Evolutionary conservation across 257 asterid genomes (phyloP), one percentile per base, ranked within the genome.

Genomic region (Primulina tabacum): DNA sequence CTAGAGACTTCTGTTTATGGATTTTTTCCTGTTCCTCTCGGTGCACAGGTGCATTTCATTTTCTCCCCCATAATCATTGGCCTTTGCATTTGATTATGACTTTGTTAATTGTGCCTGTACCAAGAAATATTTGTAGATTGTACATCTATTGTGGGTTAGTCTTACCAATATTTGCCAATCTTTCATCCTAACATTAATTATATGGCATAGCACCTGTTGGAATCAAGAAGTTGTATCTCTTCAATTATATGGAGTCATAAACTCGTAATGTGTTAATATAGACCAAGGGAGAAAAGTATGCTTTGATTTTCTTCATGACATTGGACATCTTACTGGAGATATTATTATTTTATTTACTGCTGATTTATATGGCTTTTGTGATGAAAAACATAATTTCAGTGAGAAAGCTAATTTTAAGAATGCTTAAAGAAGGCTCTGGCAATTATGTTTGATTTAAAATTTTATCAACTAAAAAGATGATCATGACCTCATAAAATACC

Each of bases 21-120:
- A 71, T 75, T 91, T 82, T 91, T 94, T 88, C 92, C 99, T 59
- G 97, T 94, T 76, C 97, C 99, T 61, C 82, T 94, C 64, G 99
- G 99, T 73, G 99, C 97, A 60, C 99, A 94, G 99, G 99, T 94
- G 84, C 60, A 65, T 68, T 29, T 68, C 38, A 60, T 40, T 50
- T 50, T 78, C 53, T 67, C 0, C 59, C 62, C 68, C 74, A 66
- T 30, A 68, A n/a, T 65, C 26, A 14, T 62, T n/a, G 53, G 62
- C 30, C 52, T 65, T 59, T 78, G 33, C 47, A 10, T 65, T 29
- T 60, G 18, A 71, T 34, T 37, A 29, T 53, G 62, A 61, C 59
- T 64, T 72, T 32, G 18, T 32, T 40, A 37, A 68, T 14, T 57
- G 37, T 34, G 12, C 30, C 70, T 21, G 18, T 56, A 29, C 24